Conservation (phyloP, 768 basidiomycete species). For the Podaxis sp. region DNA sequence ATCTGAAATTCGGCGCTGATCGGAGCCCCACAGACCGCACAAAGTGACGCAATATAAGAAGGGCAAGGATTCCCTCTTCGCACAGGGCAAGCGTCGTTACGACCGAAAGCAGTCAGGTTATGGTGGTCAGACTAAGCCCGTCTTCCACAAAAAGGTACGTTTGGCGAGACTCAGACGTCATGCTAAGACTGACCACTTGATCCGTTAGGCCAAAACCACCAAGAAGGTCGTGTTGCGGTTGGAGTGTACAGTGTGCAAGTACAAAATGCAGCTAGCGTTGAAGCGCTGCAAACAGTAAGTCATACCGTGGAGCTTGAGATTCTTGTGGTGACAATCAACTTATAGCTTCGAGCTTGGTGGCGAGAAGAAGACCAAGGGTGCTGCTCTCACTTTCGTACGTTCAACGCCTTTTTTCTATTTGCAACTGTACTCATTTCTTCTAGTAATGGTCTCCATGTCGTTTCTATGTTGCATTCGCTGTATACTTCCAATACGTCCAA, state of each 20-base stretch:
- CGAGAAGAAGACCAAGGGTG: conserved; percentile 99
- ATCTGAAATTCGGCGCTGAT: conserved; percentile 18
- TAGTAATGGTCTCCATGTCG: conserved; percentile 26
- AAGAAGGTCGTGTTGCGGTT: conserved; percentile 99
- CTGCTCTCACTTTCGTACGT: conserved; percentile 91
- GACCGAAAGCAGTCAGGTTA: conserved; percentile 99
- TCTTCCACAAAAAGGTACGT: conserved; percentile 99
- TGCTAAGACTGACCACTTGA: background rate
- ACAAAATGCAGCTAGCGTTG: conserved; percentile 93
- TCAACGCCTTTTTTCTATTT: background rate
- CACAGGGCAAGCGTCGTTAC: conserved; percentile 99
- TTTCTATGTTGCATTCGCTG: conserved; percentile 22
- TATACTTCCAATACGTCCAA: conserved; percentile 23
- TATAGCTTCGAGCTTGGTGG: conserved; percentile 97
- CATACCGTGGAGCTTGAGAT: background rate
- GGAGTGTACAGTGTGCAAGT: conserved; percentile 98
- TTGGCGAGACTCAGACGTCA: background rate
- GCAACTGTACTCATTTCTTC: background rate
- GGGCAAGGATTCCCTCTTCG: conserved; percentile 97
- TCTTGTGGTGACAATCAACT: background rate
- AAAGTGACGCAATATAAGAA: conserved; percentile 99
- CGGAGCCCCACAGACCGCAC: conserved; percentile 66
- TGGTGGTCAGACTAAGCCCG: conserved; percentile 99
- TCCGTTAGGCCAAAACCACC: conserved; percentile 87
- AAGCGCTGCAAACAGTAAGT: conserved; percentile 99